Conservation (phyloP, 805 yeast genomes). For the Cyberlindnera samutprakarnensis region DNA sequence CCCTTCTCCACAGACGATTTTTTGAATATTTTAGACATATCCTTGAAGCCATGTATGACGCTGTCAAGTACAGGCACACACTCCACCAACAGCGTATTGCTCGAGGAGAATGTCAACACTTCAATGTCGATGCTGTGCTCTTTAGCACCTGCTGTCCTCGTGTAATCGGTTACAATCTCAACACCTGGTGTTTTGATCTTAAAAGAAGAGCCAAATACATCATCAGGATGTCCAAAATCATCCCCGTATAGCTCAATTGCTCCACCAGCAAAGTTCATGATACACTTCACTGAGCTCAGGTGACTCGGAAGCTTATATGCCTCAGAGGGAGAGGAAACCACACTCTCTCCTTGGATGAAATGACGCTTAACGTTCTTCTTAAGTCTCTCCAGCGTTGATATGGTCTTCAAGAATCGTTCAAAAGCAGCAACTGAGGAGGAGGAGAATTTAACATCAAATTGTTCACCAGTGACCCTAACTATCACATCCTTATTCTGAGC, state of each 20-base stretch:
- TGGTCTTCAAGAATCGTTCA: conserved; percentile 45
- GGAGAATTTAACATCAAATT: conserved; percentile 55
- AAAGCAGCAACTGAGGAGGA: conserved; percentile 47
- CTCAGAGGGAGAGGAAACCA: conserved; percentile 4
- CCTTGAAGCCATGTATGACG: conserved; percentile 41
- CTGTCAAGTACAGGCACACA: conserved; percentile 76
- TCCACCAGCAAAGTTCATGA: conserved; percentile 64
- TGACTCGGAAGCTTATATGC: conserved; percentile 15
- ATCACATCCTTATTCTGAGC: conserved; percentile 31
- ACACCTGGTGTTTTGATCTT: conserved; percentile 73
- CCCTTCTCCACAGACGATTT: conserved; percentile 2
- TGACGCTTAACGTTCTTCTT: conserved; percentile 12
- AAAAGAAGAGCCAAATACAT: conserved; percentile 36
- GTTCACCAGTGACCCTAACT: conserved; percentile 56
- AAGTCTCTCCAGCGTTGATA: conserved; percentile 33
- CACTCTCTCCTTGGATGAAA: neutral
- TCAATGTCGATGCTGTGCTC: conserved; percentile 44
- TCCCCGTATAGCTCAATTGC: conserved; percentile 34
- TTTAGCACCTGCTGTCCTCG: conserved; percentile 29
- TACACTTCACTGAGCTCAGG: conserved; percentile 38
- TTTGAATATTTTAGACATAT: conserved; percentile 33
- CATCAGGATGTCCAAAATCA: conserved; percentile 33
- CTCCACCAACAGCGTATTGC: conserved; percentile 59
- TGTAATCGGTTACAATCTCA: conserved; percentile 46
- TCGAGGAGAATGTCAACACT: conserved; percentile 58